phyloP scores from a whole-genome alignment of 2,329 filamentous ascomycete genomes.

The Thermomyces lanuginosus region DNA sequence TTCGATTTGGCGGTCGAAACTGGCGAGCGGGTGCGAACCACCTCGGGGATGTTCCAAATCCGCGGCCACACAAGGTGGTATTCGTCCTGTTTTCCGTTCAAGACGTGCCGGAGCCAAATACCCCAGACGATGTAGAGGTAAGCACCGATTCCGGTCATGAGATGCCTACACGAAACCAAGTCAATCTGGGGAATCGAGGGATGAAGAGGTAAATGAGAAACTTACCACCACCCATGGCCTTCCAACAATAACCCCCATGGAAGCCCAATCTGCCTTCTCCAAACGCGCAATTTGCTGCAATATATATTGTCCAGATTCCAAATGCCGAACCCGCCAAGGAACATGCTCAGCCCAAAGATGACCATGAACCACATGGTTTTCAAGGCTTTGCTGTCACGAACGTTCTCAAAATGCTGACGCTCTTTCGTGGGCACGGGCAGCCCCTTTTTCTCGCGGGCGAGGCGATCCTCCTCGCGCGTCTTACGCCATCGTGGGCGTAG shows the following conservation, averaged over 20 bases:
- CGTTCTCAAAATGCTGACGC: slow-evolving; percentile 34
- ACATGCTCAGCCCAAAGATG: slow-evolving; percentile 48
- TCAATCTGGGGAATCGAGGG: slow-evolving; percentile 1
- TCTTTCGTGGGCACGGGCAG: slow-evolving; percentile 27
- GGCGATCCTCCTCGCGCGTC: slow-evolving; percentile 30
- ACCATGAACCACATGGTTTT: slow-evolving; percentile 65
- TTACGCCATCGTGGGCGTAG: slow-evolving; percentile 43
- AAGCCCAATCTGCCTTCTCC: slow-evolving; percentile 52
- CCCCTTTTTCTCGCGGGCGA: slow-evolving; percentile 20
- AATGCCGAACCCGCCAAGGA: slow-evolving; percentile 57
- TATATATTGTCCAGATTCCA: slow-evolving; percentile 71
- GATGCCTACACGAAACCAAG: slow-evolving; percentile 38
- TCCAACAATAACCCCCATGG: slow-evolving; percentile 67
- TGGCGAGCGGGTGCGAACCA: slow-evolving; percentile 23
- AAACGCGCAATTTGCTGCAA: slow-evolving; percentile 47
- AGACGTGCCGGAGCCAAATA: slow-evolving; percentile 61
- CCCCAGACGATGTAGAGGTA: slow-evolving; percentile 78
- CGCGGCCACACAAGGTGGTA: slow-evolving; percentile 56
- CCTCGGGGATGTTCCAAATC: slow-evolving; percentile 40
- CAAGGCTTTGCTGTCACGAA: slow-evolving; percentile 41
- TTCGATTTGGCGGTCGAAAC: too few relatives aligned
- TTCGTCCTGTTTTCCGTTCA: slow-evolving; percentile 56
- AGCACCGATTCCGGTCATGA: slow-evolving; percentile 66
- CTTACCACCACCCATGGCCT: slow-evolving; percentile 56
- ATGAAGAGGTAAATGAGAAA: slow-evolving; percentile 4